These are phyloP conservation scores for Neofusicoccum laricinum DNA, from an alignment of 2,329 filamentous ascomycete genomes.

Conservation along the genomic window DNA sequence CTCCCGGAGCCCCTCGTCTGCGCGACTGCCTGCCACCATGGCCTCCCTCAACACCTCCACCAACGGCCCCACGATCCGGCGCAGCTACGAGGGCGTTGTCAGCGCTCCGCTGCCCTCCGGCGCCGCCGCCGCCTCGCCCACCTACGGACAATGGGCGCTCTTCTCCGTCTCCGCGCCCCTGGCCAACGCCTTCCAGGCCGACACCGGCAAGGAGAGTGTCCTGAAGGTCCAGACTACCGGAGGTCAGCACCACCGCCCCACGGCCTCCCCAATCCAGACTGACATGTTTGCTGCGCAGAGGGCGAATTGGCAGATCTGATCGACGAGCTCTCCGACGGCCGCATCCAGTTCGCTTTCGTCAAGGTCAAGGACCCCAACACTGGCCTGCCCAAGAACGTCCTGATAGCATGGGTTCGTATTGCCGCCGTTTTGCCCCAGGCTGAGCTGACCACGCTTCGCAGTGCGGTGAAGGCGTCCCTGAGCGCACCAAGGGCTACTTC, in stretches of 20 bases:
- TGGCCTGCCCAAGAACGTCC: conserved; percentile 80
- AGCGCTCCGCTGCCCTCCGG: conserved; percentile 58
- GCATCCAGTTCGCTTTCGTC: conserved; percentile 93
- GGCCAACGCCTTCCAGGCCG: conserved; percentile 84
- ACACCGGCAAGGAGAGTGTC: conserved; percentile 86
- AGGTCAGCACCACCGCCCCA: conserved; percentile 49
- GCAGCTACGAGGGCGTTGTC: conserved; percentile 64
- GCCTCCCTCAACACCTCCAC: conserved; percentile 57
- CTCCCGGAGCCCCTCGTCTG: conserved; percentile 42
- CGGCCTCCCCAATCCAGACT: conserved; percentile 21
- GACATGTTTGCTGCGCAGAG: conserved; percentile 53
- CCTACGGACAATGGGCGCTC: conserved; percentile 88
- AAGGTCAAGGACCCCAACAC: conserved; percentile 97
- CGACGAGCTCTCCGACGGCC: conserved; percentile 95
- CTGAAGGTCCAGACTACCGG: conserved; percentile 92
- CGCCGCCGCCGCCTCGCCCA: conserved; percentile 65
- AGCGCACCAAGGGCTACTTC: conserved; percentile 97
- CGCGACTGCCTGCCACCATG: conserved; percentile 60
- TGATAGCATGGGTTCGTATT: conserved; percentile 77
- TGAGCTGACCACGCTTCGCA: conserved; percentile 24
- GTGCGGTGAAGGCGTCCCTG: conserved; percentile 97
- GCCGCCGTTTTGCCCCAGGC: background rate
- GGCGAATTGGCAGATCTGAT: conserved; percentile 86
- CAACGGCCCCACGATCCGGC: conserved; percentile 53
- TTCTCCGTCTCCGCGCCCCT: conserved; percentile 92